phyloP scores from a whole-genome alignment of 108 stramenopile species.

The Epipyxis sp. region DNA sequence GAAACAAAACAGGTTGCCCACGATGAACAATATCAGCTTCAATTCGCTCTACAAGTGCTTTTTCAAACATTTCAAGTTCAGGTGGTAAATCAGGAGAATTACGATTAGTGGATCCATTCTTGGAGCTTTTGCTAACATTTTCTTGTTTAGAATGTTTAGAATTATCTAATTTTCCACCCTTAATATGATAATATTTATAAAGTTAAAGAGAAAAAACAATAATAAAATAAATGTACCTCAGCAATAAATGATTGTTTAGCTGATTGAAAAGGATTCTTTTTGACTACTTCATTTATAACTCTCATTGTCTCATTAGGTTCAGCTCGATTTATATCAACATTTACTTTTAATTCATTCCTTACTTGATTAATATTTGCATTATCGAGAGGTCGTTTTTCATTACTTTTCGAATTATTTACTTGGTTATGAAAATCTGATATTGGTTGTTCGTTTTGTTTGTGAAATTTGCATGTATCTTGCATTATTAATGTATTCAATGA shows the following conservation, averaged over 20 bases:
- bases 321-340: too few species aligned
- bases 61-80: constrained; percentile 46
- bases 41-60: constrained; percentile 51
- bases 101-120: not conserved
- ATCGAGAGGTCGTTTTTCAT: too few species aligned
- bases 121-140: not conserved
- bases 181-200: not conserved
- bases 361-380: too few species aligned
- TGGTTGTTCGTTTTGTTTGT: too few species aligned
- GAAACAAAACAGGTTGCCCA: constrained; percentile 47
- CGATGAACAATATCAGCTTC: constrained; percentile 34
- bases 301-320: too few species aligned
- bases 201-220: not conserved
- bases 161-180: not conserved
- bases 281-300: too few species aligned
- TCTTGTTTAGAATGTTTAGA: not conserved
- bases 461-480: too few species aligned
- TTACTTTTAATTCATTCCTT: too few species aligned
- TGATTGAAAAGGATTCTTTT: constrained; percentile 14
- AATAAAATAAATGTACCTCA: not conserved
- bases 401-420: too few species aligned
- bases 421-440: too few species aligned
- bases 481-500: too few species aligned
- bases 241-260: not conserved
- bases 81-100: constrained; percentile 25